Evolutionary conservation across 2,329 filamentous ascomycete genomes (phyloP).

Genomic region (Emericellopsis atlantica): DNA sequence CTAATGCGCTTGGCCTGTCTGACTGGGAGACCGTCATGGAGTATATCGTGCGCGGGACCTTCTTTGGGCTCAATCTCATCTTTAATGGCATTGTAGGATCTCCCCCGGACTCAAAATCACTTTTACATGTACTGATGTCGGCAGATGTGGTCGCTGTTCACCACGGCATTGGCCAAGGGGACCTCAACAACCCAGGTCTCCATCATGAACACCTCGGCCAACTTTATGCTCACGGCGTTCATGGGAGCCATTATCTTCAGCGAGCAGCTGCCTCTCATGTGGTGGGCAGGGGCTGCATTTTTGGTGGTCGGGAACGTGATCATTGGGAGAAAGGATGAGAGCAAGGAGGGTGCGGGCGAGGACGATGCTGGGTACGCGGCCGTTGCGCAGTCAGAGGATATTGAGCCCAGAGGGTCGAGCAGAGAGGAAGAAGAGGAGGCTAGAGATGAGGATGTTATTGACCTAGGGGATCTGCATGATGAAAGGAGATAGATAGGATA

Average conservation of each 20-base stretch:
- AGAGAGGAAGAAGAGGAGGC: constrained; percentile 8
- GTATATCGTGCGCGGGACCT: constrained; percentile 39
- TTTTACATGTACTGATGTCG: neutral
- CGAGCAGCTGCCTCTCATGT: constrained; percentile 58
- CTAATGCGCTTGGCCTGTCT: constrained; percentile 28
- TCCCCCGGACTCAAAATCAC: constrained; percentile 1
- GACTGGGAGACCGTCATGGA: constrained; percentile 30
- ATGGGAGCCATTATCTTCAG: constrained; percentile 59
- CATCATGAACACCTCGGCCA: constrained; percentile 71
- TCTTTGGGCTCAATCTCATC: constrained; percentile 61
- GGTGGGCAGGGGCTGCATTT: constrained; percentile 64
- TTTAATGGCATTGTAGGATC: constrained; percentile 57
- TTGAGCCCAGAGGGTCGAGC: constrained; percentile 7
- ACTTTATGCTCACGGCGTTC: constrained; percentile 68
- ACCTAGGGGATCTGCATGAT: constrained; percentile 15
- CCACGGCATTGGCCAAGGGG: constrained; percentile 60
- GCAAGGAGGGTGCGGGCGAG: constrained; percentile 9
- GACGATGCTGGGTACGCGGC: constrained; percentile 15
- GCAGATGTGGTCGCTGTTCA: constrained; percentile 75
- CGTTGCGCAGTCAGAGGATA: constrained; percentile 11
- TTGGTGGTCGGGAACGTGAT: constrained; percentile 69
- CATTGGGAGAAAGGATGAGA: constrained; percentile 57
- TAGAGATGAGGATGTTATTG: constrained; percentile 21
- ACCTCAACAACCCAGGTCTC: constrained; percentile 68
- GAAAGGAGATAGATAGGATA: constrained; percentile 3